These are phyloP conservation scores for Ettlia oleoabundans DNA, from an alignment of 139 green algal genomes.

Conservation along the genomic window DNA sequence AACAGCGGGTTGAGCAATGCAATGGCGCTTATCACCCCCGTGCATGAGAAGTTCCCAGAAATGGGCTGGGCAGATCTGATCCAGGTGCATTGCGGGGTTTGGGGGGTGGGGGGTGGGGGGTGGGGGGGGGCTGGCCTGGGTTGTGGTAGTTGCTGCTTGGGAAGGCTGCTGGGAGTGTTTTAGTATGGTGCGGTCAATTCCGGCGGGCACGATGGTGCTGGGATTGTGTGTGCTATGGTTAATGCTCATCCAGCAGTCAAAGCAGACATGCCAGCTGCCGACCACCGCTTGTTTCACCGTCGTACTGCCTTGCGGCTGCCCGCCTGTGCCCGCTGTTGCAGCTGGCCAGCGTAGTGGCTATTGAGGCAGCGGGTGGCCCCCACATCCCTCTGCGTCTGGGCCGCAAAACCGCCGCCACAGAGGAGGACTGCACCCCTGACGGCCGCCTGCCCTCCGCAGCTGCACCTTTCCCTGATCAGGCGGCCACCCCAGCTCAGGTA, in stretches of 20 bases:
- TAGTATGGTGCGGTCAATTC: too few relatives aligned
- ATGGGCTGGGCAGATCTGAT: conserved; percentile 76
- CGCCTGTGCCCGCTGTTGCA: background rate
- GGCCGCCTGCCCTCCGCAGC: conserved; percentile 76
- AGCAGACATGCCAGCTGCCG: too few relatives aligned
- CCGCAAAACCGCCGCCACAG: conserved; percentile 63
- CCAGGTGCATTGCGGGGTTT: conserved; percentile 47
- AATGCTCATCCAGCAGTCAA: too few relatives aligned
- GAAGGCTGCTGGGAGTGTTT: too few relatives aligned
- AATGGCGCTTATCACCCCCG: conserved; percentile 49
- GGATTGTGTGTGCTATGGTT: too few relatives aligned
- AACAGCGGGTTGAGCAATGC: conserved; percentile 75
- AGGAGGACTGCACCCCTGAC: conserved; percentile 75
- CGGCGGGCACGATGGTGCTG: too few relatives aligned
- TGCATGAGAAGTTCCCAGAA: conserved; percentile 62
- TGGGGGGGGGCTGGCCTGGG: too few relatives aligned
- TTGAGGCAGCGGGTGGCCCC: conserved; percentile 79
- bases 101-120: too few relatives aligned
- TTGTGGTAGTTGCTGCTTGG: too few relatives aligned
- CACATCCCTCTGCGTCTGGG: conserved; percentile 90
- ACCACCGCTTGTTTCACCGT: too few relatives aligned
- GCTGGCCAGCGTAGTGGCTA: conserved; percentile 49
- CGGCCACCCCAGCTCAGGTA: conserved; percentile 43
- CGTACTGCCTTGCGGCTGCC: too few relatives aligned
- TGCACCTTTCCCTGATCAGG: conserved; percentile 65